These are phyloP conservation scores for Claviceps humidiphila DNA, from an alignment of 2,329 filamentous ascomycete species.

Conservation along the genomic window DNA sequence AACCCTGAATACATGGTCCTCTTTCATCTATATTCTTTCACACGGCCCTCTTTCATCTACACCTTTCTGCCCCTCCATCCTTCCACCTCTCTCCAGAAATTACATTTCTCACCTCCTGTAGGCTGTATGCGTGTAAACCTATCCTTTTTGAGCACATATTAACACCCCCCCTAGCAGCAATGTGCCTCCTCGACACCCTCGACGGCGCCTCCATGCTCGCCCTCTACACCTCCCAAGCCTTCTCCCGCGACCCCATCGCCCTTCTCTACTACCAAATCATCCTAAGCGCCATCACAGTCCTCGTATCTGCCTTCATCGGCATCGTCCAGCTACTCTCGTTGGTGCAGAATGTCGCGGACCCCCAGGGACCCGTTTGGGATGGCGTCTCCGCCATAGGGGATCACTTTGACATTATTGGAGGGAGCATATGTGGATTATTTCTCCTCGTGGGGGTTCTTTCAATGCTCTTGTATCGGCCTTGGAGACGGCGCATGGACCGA, in stretches of 20 bases:
- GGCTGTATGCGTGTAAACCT: no score
- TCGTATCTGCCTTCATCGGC: conserved; percentile 77
- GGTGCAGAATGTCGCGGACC: conserved; percentile 60
- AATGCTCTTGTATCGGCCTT: conserved; percentile 64
- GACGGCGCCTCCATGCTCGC: conserved; percentile 94
- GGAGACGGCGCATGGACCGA: conserved; percentile 42
- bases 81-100: no score
- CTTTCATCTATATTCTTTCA: no score
- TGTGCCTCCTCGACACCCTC: conserved; percentile 87
- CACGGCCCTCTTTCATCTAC: no score
- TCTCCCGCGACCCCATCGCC: conserved; percentile 71
- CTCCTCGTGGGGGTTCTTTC: conserved; percentile 63
- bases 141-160: background rate
- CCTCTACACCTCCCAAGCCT: conserved; percentile 69
- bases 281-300: conserved; percentile 68
- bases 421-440: conserved; percentile 75
- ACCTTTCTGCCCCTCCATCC: no score
- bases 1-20: no score
- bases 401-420: conserved; percentile 76
- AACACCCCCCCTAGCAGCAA: conserved; percentile 48
- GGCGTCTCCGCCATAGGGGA: conserved; percentile 66
- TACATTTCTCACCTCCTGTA: no score
- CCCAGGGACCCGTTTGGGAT: conserved; percentile 74
- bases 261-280: conserved; percentile 91
- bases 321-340: conserved; percentile 72